Evolutionary conservation across 305 asterid species (phyloP), one percentile per base, ranked within the genome.

Genomic region (Andrographis paniculata): DNA sequence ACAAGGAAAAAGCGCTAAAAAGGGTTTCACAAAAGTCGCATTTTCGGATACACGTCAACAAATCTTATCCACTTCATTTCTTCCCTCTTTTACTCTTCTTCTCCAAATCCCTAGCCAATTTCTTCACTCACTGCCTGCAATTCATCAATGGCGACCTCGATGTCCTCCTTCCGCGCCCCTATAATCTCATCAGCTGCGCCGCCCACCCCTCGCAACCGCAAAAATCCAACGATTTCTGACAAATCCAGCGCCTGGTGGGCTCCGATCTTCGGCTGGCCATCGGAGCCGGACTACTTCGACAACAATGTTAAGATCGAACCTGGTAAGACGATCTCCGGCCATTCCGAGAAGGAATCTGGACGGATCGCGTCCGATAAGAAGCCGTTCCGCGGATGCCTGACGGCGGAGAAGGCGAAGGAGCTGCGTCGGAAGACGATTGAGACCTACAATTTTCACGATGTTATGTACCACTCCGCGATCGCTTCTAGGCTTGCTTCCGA

Each of bases 391-490:
- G 42, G 42, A 5, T n/a, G 8, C 42, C 14, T 37, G 17, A 37
- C 42, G 3, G 42, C 16, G 42, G 42, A 37, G 16, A 37, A 37
- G 17, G 42, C 42, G 17, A 37, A n/a, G 42, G 42, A 37, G 42
- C 42, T 37, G 17, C 42, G 42, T 1, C 14, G 8, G 17, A 37
- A 13, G 42, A 37, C 17, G 17, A 37, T 37, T 1, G 42, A 37
- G 42, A 37, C 42, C 8, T 37, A 9, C 14, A 37, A 14, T 14
- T 37, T 37, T 9, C 42, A 37, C 17, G 42, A 37, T 14, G 17
- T 37, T 9, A 37, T 37, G 42, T 37, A 37, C 42, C 42, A 37
- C 42, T 37, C 42, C 6, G 17, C 42, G 42, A 37, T 37, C 42
- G 42, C 42, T 1, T 37, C 42, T 17, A 37, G 42, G 17, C 42